Base-by-base conservation (phyloP, 768 basidiomycete genomes). In the Rhizopogon vulgaris region DNA sequence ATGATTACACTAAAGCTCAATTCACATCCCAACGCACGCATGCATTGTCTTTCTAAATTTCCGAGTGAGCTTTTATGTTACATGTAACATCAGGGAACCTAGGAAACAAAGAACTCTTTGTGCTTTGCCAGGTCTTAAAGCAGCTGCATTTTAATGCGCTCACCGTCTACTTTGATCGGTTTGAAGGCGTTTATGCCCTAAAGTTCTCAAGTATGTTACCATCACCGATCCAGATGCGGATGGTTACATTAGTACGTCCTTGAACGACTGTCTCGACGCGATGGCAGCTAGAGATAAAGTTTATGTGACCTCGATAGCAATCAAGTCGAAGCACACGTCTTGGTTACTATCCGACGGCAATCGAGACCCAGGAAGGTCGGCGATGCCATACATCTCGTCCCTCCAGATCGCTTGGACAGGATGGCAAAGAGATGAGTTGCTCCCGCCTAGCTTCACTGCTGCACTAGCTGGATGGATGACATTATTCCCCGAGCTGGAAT, bases 221-320 rank as follows among this genome's bases (percentile, higher is more conserved):
- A 14, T 46, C 45, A 34, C 18, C 14, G 30, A 22, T 3, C 45
- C 45, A 34, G 45, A 46, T 46, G 45, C 45, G 8, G 45, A 46
- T 46, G 45, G 18, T 5, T 46, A 46, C 30, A 46, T 46, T 9
- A 15, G n/a, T n/a, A n/a, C 45, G 17, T 46, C 45, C 4, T 32
- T 46, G 32, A 46, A 46, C 28, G 30, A 46, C 18, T 46, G 45
- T 34, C 45, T 46, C 45, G 45, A 46, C 9, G 45, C 45, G 14
- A 46, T 46, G 30, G 30, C 32, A 22, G 18, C 30, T 4, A 46
- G 45, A 46, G 18, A 46, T 9, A 32, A 46, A 46, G 4, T 22
- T 46, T 46, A 46, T 14, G 45, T 15, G 18, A 46, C 45, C 30
- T 46, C 45, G 5, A 46, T 46, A 46, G 45, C 45, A 24, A 22